Evolutionary conservation across 2,329 filamentous ascomycete genomes (phyloP).

Genomic region (Capronia americana): DNA sequence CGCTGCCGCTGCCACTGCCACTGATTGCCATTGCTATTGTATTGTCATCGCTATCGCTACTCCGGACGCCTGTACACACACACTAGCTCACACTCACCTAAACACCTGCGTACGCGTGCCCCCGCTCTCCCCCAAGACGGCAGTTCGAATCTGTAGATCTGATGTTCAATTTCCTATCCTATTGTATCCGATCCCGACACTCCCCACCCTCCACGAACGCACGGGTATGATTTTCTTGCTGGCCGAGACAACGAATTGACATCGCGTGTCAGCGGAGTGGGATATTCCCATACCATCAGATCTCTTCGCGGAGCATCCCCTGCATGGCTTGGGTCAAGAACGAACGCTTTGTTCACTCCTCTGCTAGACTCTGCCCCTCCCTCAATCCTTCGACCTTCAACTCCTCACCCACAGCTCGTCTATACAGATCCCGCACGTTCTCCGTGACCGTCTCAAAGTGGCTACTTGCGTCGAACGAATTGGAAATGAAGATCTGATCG

Average conservation of each 20-base stretch:
- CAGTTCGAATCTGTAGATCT: background rate
- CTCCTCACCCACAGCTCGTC: slow-evolving; percentile 80
- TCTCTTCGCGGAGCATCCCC: background rate
- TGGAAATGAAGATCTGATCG: slow-evolving; percentile 96
- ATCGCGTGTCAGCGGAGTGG: background rate
- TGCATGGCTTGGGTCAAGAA: background rate
- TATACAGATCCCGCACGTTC: slow-evolving; percentile 94
- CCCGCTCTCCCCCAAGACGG: background rate
- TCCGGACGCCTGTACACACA: background rate
- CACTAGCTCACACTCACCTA: background rate
- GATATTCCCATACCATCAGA: background rate
- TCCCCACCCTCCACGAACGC: background rate
- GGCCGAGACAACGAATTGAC: too few species aligned
- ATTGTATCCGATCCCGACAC: background rate
- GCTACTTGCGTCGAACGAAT: slow-evolving; percentile 96
- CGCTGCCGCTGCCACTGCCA: too few species aligned
- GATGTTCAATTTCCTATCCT: background rate
- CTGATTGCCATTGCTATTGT: background rate
- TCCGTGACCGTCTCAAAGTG: slow-evolving; percentile 96
- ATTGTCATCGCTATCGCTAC: background rate
- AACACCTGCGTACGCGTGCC: background rate
- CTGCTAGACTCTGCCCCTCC: slow-evolving; percentile 63
- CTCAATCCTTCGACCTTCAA: slow-evolving; percentile 86
- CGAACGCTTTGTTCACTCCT: slow-evolving; percentile 43
- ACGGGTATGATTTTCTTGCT: background rate